Percentiles rank a stretch among this genome's conserved stretches.
These are phyloP conservation scores for Eragrostis curvula DNA, from an alignment of 176 grass and related monocot species.

Conservation along the genomic window DNA sequence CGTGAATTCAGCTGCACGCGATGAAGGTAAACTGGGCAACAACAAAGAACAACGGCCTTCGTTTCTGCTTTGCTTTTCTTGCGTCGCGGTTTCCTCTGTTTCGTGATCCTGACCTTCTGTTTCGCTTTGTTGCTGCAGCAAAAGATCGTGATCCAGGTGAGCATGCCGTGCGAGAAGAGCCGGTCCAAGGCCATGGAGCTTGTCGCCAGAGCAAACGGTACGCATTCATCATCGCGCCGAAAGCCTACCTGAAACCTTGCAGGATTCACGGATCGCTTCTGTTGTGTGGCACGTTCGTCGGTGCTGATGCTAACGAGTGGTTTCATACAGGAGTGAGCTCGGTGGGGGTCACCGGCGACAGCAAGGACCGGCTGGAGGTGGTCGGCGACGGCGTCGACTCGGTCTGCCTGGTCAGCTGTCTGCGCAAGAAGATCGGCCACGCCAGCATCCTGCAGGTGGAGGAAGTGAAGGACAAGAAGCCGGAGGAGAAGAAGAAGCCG, in stretches of 20 bases:
- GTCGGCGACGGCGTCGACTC: constrained; percentile 53
- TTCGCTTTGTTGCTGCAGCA: constrained; percentile 29
- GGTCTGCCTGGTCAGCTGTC: constrained; percentile 16
- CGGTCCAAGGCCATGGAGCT: constrained; percentile 48
- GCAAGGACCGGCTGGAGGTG: constrained; percentile 59
- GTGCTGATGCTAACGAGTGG: neutral
- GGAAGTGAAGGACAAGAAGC: constrained; percentile 46
- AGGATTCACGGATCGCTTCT: too few species aligned
- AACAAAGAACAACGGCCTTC: too few species aligned
- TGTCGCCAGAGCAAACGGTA: constrained; percentile 43
- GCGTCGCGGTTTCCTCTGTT: too few species aligned
- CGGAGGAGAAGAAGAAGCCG: constrained; percentile 8
- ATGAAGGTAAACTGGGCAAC: neutral
- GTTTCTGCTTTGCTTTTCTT: too few species aligned
- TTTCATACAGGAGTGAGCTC: constrained; percentile 44
- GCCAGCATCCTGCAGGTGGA: constrained; percentile 56
- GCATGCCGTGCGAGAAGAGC: constrained; percentile 33
- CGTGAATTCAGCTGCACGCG: neutral
- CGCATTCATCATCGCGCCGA: neutral
- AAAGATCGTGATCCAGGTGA: constrained; percentile 52
- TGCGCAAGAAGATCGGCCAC: constrained; percentile 63
- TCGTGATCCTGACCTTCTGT: neutral
- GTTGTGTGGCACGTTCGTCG: too few species aligned
- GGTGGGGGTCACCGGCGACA: constrained; percentile 47
- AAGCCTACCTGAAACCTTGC: too few species aligned